Conservation (phyloP, 495 filamentous ascomycete genomes). For the Achaetomiella virescens region DNA sequence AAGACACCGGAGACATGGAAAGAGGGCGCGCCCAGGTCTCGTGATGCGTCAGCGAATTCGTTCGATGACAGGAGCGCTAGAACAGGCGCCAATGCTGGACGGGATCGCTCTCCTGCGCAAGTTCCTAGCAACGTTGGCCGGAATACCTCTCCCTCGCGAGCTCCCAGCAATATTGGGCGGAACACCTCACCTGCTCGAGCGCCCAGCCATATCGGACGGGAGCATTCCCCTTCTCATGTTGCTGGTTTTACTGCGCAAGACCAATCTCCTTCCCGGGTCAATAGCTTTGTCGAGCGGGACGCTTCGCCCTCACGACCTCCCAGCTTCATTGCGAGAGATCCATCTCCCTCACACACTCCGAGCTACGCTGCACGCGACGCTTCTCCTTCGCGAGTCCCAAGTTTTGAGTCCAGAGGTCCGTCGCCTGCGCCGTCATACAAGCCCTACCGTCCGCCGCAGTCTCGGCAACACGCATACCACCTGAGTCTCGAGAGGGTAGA, state of each 20-base stretch:
- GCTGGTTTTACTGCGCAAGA: not conserved
- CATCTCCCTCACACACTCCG: not conserved
- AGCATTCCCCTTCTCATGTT: not conserved
- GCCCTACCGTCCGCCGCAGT: constrained; percentile 34
- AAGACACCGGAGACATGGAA: constrained; percentile 47
- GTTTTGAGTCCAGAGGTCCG: constrained; percentile 24
- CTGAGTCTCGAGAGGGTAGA: constrained; percentile 14
- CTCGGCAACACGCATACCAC: constrained; percentile 17
- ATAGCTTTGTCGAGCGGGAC: not conserved
- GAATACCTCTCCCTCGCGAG: not conserved
- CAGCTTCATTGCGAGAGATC: not conserved
- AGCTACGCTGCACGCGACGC: not conserved
- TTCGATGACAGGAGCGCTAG: constrained; percentile 8
- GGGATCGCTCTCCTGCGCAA: not conserved
- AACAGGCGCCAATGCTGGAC: not conserved
- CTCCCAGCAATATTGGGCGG: constrained; percentile 1
- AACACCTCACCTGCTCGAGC: not conserved
- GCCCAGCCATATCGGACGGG: not conserved
- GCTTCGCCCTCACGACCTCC: not conserved
- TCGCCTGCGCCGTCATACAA: constrained; percentile 40
- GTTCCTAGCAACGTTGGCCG: not conserved
- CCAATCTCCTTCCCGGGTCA: not conserved
- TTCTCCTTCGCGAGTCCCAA: constrained; percentile 9
- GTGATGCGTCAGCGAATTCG: constrained; percentile 13
- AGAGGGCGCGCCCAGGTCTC: constrained; percentile 22